These are phyloP conservation scores for Dimocarpus longan DNA, from an alignment of 345 rosid species.

Conservation along the genomic window DNA sequence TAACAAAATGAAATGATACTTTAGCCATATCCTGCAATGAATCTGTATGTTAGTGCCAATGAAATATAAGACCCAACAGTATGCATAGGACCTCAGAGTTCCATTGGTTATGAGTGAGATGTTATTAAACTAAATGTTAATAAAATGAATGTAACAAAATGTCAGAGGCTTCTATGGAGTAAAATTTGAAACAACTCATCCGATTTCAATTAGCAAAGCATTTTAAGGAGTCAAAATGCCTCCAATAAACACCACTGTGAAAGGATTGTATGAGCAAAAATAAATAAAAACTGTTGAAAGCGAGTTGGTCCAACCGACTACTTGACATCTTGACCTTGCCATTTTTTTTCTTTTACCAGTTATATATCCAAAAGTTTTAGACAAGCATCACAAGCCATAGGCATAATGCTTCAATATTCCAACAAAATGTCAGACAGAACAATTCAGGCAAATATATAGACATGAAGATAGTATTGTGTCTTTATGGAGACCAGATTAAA, in stretches of 20 bases:
- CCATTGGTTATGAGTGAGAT: background rate
- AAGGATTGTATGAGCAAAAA: background rate
- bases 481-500: no score
- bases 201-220: background rate
- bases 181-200: background rate
- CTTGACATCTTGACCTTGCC: no score
- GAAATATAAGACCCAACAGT: background rate
- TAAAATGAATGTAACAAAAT: background rate
- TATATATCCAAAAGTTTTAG: no score
- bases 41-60: constrained; percentile 8
- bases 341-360: no score
- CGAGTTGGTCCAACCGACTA: background rate
- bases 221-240: background rate
- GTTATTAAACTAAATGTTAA: background rate
- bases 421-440: no score
- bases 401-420: no score
- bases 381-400: no score
- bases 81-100: constrained; percentile 12
- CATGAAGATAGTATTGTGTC: no score
- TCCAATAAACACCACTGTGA: background rate
- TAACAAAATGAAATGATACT: constrained; percentile 82
- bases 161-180: background rate
- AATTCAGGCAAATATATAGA: no score
- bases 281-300: background rate
- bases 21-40: constrained; percentile 82